Evolutionary conservation across 225 moss, liverwort and hornwort species (phyloP), one percentile per base, ranked within the genome.

Genomic region (Physcomitrellopsis africana): DNA sequence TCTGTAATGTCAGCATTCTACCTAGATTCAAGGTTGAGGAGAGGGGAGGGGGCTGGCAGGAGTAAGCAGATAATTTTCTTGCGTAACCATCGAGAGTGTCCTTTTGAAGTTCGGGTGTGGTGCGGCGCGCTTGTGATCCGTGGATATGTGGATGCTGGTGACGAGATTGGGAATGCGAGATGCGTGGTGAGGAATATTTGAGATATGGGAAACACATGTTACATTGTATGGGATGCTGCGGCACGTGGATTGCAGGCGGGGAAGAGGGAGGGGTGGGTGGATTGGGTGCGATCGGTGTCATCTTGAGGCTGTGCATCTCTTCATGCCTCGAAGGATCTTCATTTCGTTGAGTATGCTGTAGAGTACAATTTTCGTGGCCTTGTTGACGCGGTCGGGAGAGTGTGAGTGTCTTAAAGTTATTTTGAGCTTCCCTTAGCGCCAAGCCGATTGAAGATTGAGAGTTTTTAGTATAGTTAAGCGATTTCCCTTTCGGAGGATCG

Each of bases 161-260:
- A 15, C 13, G 19, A 20, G 65, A 65, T 23, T 65, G 22, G 47
- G 23, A 48, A 65, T 65, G 65, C 24, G 14, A 41, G 51, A 29
- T 16, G 49, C 29, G 43, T 19, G 18, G 29, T 18, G 47, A 48
- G 66, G 60, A 42, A 45, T 65, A 11, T 24, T n/a, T 22, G 11
- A 42, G 4, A 37, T 4, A 37, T 37, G 24, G 44, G 17, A 23
- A 16, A 23, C 43, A 53, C 23, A 49, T 53, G 44, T 43, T 74
- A n/a, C 55, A 45, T 60, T 61, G 60, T 61, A 47, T 47, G 14
- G 11, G 63, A 18, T 51, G 11, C 17, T 41, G 51, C n/a, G 62
- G 51, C 24, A 68, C 68, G 42, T 61, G 51, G 77, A 77, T 69
- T 77, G 77, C 16, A 63, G 69, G 41, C 16, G 14, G 62, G n/a